Evolutionary conservation across 1,139 yeast genomes (phyloP), one percentile per base, ranked within the genome.

Genomic region (Kodamaea plutei): DNA sequence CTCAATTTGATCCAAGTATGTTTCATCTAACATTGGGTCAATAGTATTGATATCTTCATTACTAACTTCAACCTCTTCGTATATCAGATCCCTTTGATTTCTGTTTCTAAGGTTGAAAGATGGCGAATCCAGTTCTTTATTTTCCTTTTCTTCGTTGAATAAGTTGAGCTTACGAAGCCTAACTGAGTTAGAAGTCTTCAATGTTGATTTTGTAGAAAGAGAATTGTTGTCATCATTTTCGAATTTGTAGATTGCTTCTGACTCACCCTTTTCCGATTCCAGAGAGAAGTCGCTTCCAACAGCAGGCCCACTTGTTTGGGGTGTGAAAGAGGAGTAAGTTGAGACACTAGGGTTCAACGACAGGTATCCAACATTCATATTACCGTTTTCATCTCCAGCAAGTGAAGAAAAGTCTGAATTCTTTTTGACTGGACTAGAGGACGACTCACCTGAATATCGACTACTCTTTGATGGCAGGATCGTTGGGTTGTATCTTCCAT

Each of bases 91-190:
- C 22, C 24, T 18, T 10, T 30, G 30, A 12, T 24, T 23, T 15
- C 16, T 20, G 14, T 23, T 25, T 14, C 37, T 36, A 21, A 48
- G 30, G 24, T 49, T 44, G 36, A 50, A 49, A 2, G 49, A 41
- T 2, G 56, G 55, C 4, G 50, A 41, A 4, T 34, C 25, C 18
- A 40, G 20, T 10, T 25, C 23, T n/a, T 33, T 25, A 8, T 30
- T 23, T 13, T 30, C 33, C 6, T 17, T 25, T 13, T 15, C n/a
- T 12, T 33, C 30, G 16, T 33, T 54, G 41, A 65, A 66, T 20
- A 68, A 48, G 35, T 67, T 61, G 27, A 68, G 50, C 36, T 65
- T 67, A n/a, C 73, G 48, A 23, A 68, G 58, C 31, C 68, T 57
- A 61, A 63, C 59, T 5, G 73, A 66, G 38, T 64, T 64, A 17